Percentiles rank a stretch among this genome's conserved stretches.
Conservation (phyloP, 2,329 filamentous ascomycete species). For the Coniochaeta ligniaria region DNA sequence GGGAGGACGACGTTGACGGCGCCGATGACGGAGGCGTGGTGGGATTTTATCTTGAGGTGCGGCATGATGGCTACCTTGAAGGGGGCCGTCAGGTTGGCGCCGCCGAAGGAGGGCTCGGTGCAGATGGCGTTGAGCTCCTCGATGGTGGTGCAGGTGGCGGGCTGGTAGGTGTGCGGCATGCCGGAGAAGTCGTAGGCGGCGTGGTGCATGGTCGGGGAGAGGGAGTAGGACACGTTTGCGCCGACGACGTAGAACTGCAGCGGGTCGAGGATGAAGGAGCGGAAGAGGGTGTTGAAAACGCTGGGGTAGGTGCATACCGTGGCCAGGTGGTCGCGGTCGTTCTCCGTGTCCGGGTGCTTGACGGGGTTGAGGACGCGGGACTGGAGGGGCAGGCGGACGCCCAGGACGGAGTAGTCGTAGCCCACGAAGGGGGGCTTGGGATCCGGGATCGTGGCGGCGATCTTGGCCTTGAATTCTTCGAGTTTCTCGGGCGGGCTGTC, state of each 20-base stretch:
- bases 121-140: constrained; percentile 55
- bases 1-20: constrained; percentile 67
- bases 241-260: constrained; percentile 65
- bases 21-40: constrained; percentile 63
- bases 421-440: constrained; percentile 42
- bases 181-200: constrained; percentile 59
- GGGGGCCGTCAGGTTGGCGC: constrained; percentile 59
- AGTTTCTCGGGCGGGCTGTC: constrained; percentile 45
- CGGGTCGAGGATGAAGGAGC: constrained; percentile 53
- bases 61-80: constrained; percentile 65
- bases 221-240: constrained; percentile 59
- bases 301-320: constrained; percentile 48
- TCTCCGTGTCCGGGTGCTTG: constrained; percentile 34
- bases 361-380: constrained; percentile 46
- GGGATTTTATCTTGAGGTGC: constrained; percentile 56
- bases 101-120: constrained; percentile 56
- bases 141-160: constrained; percentile 51
- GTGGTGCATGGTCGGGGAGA: constrained; percentile 67
- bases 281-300: constrained; percentile 52
- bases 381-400: constrained; percentile 30
- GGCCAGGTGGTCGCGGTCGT: constrained; percentile 32
- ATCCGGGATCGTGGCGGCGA: constrained; percentile 33
- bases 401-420: constrained; percentile 38
- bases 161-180: constrained; percentile 59
- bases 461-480: constrained; percentile 40